These are phyloP conservation scores for Epichloe festucae DNA, from an alignment of 2,329 filamentous ascomycete genomes.

Conservation along the genomic window DNA sequence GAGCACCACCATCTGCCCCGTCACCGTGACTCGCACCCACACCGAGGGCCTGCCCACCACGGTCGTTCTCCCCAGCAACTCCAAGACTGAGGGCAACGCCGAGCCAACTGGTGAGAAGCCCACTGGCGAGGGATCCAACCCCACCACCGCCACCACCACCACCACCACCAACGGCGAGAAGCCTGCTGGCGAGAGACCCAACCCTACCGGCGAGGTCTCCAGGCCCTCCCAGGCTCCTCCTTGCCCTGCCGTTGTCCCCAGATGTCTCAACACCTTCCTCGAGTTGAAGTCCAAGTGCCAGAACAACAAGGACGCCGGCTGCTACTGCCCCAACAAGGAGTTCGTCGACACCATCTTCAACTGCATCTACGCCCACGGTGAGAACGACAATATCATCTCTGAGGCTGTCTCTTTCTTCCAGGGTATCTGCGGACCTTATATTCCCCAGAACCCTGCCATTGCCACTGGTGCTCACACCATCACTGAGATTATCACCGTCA, in stretches of 20 bases:
- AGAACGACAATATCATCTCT: constrained; percentile 50
- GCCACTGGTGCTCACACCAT: constrained; percentile 59
- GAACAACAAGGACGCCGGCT: constrained; percentile 69
- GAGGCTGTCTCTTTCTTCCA: constrained; percentile 73
- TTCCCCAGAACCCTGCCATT: constrained; percentile 70
- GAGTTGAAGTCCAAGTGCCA: constrained; percentile 54
- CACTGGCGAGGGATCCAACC: constrained; percentile 5
- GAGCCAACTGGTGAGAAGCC: constrained; percentile 8
- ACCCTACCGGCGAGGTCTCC: constrained; percentile 6
- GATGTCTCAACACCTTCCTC: constrained; percentile 88
- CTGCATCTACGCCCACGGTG: constrained; percentile 69
- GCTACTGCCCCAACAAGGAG: constrained; percentile 71
- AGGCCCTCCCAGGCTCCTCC: constrained; percentile 13
- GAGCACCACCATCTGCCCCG: constrained; percentile 48
- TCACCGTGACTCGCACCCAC: constrained; percentile 40
- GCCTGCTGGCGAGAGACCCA: constrained; percentile 6
- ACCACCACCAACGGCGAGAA: background rate
- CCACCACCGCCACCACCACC: background rate
- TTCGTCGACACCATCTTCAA: constrained; percentile 70
- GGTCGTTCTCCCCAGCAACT: constrained; percentile 6
- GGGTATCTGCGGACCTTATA: constrained; percentile 73
- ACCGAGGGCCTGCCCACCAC: constrained; percentile 11
- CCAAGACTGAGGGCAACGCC: constrained; percentile 6
- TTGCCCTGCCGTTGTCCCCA: constrained; percentile 63
- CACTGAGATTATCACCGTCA: constrained; percentile 46